Conservation (phyloP, 176 grass and related monocot genomes). For the Thinopyrum elongatum region DNA sequence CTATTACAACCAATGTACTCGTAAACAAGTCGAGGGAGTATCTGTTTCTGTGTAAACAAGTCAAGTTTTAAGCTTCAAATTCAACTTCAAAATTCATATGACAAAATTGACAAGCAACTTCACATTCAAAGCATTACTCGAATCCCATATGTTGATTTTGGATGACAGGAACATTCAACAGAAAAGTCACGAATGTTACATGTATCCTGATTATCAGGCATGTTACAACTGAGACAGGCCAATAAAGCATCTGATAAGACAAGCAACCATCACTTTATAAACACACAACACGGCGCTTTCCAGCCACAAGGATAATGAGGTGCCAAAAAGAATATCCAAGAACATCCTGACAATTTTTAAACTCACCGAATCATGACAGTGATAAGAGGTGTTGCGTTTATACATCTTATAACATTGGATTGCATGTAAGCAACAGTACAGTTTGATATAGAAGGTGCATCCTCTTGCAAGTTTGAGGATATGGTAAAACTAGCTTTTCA, state of each 20-base stretch:
- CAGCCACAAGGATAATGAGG: not conserved
- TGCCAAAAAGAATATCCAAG: not conserved
- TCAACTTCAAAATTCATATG: not conserved
- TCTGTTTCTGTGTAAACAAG: not conserved
- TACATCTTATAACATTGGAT: conserved; percentile 21
- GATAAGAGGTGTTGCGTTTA: not conserved
- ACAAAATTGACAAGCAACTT: not conserved
- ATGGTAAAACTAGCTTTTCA: not conserved
- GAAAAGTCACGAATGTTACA: not conserved
- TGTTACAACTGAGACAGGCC: not conserved
- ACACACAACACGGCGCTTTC: not conserved
- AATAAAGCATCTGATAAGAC: not conserved
- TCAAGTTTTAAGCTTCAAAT: not conserved
- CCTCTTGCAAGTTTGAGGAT: not conserved
- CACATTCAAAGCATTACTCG: not conserved
- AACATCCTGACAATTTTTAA: not conserved
- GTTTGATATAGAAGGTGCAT: not conserved
- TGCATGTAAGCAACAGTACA: not conserved
- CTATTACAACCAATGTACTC: too few species aligned
- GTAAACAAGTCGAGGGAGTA: too few species aligned
- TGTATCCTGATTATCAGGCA: not conserved
- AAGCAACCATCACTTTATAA: not conserved
- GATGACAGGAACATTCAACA: not conserved
- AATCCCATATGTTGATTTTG: not conserved
- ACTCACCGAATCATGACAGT: not conserved